Evolutionary conservation across 2,329 filamentous ascomycete species (phyloP).

Genomic region (Nectriaceae sp.): DNA sequence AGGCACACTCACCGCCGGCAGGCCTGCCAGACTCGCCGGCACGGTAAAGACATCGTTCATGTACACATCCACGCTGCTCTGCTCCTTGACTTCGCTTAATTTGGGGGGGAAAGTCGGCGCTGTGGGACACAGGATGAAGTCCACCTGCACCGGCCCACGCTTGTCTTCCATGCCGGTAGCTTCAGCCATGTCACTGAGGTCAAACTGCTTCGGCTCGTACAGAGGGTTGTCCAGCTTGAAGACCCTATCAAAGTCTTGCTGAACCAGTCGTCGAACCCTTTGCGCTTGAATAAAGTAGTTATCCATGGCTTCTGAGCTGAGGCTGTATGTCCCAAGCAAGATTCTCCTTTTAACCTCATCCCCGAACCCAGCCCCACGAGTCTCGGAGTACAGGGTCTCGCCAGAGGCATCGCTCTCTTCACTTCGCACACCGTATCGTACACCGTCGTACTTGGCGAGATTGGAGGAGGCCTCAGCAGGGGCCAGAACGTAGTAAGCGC

Average conservation of each 20-base stretch:
- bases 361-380: slow-evolving; percentile 76
- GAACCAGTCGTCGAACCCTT: slow-evolving; percentile 79
- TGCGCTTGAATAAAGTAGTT: slow-evolving; percentile 98
- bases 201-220: slow-evolving; percentile 52
- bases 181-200: slow-evolving; percentile 62
- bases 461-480: slow-evolving; percentile 96
- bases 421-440: slow-evolving; percentile 77
- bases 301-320: slow-evolving; percentile 88
- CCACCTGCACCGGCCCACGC: slow-evolving; percentile 65
- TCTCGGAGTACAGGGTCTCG: slow-evolving; percentile 73
- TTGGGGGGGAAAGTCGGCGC: slow-evolving; percentile 74
- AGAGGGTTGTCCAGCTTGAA: slow-evolving; percentile 74
- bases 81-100: slow-evolving; percentile 56
- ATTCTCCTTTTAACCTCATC: slow-evolving; percentile 85
- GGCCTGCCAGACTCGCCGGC: slow-evolving; percentile 85
- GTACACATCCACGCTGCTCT: slow-evolving; percentile 72
- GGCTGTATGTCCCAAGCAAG: slow-evolving; percentile 83
- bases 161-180: slow-evolving; percentile 54
- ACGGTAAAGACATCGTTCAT: slow-evolving; percentile 96
- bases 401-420: slow-evolving; percentile 54
- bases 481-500: slow-evolving; percentile 93
- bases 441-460: slow-evolving; percentile 92
- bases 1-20: slow-evolving; percentile 87
- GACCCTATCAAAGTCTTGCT: slow-evolving; percentile 80
- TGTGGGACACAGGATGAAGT: slow-evolving; percentile 86